phyloP scores from a whole-genome alignment of 2,329 filamentous ascomycete species.

The Stagonosporopsis rhizophila region DNA sequence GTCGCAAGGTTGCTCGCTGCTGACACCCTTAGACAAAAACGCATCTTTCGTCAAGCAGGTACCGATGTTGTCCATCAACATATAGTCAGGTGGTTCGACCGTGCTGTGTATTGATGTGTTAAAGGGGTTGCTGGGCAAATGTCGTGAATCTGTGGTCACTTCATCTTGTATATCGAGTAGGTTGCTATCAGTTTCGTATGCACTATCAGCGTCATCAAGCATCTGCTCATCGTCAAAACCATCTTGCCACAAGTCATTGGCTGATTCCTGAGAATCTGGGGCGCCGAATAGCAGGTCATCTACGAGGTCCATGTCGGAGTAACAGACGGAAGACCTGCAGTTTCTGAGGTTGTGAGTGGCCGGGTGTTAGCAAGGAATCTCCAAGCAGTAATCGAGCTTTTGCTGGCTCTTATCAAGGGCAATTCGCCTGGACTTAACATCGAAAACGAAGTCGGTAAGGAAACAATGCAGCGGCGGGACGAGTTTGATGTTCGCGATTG shows the following conservation, averaged over 20 bases:
- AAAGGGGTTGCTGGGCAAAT: slow-evolving; percentile 7
- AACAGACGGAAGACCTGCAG: not conserved
- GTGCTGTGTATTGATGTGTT: not conserved
- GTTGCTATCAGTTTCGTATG: not conserved
- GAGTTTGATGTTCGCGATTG: slow-evolving; percentile 8
- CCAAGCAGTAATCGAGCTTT: not conserved
- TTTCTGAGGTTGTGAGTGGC: not conserved
- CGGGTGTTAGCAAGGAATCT: not conserved
- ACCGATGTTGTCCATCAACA: not conserved
- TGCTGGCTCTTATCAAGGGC: too few relatives aligned
- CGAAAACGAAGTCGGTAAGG: not conserved
- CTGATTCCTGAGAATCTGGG: slow-evolving; percentile 24
- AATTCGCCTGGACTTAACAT: not conserved
- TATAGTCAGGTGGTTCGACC: not conserved
- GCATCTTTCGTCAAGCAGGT: not conserved
- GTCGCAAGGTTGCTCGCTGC: slow-evolving; percentile 12
- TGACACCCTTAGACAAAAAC: not conserved
- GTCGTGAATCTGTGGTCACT: slow-evolving; percentile 16
- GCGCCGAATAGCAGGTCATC: slow-evolving; percentile 44
- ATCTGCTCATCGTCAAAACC: slow-evolving; percentile 35
- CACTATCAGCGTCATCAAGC: slow-evolving; percentile 20
- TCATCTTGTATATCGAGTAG: slow-evolving; percentile 10
- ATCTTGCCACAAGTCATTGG: slow-evolving; percentile 23
- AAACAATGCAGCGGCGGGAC: not conserved
- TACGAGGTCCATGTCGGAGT: slow-evolving; percentile 29